These are phyloP conservation scores for Yamadazyma paraphyllophila DNA, from an alignment of 805 yeast genomes.

Conservation along the genomic window DNA sequence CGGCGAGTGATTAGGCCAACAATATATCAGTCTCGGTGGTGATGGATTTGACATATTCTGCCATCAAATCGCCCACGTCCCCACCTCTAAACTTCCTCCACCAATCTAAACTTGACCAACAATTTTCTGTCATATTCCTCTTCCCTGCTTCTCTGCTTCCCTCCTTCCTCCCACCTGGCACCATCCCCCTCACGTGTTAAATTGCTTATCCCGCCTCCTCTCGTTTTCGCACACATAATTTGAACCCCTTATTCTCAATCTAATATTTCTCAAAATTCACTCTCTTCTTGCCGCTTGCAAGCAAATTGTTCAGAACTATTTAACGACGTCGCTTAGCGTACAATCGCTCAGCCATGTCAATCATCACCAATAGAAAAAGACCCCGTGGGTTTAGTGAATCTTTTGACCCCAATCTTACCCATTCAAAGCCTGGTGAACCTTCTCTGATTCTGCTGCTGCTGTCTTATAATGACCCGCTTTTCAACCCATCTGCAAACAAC, in stretches of 20 bases:
- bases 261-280: neutral
- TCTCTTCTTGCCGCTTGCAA: constrained; percentile 1
- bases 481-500: neutral
- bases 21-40: too few relatives aligned
- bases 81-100: too few relatives aligned
- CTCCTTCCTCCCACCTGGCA: too few relatives aligned
- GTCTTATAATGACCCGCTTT: constrained; percentile 4
- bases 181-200: constrained; percentile 3
- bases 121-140: too few relatives aligned
- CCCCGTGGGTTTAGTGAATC: constrained; percentile 46
- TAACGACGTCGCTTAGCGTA: neutral
- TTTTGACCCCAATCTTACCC: constrained; percentile 16
- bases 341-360: constrained; percentile 23
- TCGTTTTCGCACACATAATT: constrained; percentile 1
- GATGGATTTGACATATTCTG: too few relatives aligned
- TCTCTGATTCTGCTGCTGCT: neutral
- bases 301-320: neutral
- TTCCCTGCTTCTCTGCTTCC: neutral
- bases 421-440: constrained; percentile 4
- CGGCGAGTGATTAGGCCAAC: too few relatives aligned
- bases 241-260: constrained; percentile 4
- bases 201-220: constrained; percentile 5
- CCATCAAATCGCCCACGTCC: too few relatives aligned
- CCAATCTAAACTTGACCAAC: too few relatives aligned
- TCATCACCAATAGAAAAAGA: constrained; percentile 42